Evolutionary conservation across 2,329 filamentous ascomycete species (phyloP).

Genomic region (Amauroascus verrucosus): DNA sequence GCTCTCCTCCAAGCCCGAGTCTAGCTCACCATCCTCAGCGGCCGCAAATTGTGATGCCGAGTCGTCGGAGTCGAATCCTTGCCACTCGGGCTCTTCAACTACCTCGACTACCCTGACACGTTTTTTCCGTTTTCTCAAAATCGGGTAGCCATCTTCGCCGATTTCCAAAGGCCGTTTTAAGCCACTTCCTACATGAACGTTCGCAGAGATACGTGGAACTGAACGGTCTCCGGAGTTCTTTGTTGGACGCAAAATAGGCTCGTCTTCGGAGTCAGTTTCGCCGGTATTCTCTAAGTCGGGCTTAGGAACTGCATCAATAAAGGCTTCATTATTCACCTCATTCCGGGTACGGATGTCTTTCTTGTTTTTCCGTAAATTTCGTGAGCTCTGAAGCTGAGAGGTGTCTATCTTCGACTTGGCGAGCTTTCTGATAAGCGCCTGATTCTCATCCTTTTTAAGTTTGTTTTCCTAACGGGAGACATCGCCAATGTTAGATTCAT

Average conservation of each 20-base stretch:
- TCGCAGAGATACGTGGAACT: background rate
- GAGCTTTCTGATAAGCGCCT: conserved; percentile 72
- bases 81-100: conserved; percentile 35
- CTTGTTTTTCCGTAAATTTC: conserved; percentile 60
- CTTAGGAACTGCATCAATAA: background rate
- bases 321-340: conserved; percentile 15
- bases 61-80: conserved; percentile 36
- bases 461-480: conserved; percentile 59
- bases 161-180: conserved; percentile 77
- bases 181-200: conserved; percentile 52
- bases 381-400: conserved; percentile 66
- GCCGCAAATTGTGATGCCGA: conserved; percentile 25
- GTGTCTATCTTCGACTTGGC: conserved; percentile 72
- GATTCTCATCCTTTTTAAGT: conserved; percentile 85
- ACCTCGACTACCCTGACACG: conserved; percentile 22
- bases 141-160: conserved; percentile 66
- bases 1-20: conserved; percentile 23
- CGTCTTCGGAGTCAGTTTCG: conserved; percentile 32
- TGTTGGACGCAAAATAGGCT: conserved; percentile 42
- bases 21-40: conserved; percentile 22
- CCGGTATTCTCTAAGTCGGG: background rate
- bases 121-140: conserved; percentile 70
- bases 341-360: conserved; percentile 31
- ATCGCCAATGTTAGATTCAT: conserved; percentile 9
- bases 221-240: background rate